phyloP scores from a whole-genome alignment of 2,329 filamentous ascomycete genomes.

The Colletotrichum tanaceti region DNA sequence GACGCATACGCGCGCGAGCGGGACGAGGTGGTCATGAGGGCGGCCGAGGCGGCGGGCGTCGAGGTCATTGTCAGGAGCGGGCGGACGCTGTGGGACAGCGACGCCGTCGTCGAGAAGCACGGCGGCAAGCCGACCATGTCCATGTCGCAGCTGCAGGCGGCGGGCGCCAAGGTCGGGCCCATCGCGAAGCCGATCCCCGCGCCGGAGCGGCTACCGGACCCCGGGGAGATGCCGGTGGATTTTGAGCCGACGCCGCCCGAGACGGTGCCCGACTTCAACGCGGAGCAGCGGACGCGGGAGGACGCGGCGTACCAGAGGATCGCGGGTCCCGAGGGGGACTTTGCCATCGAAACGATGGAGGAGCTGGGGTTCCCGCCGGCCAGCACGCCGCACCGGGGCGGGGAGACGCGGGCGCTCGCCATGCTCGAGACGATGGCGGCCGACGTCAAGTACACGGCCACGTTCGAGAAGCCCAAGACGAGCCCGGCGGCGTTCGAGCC shows the following conservation, averaged over 20 bases:
- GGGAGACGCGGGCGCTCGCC: constrained; percentile 73
- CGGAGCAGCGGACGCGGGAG: constrained; percentile 60
- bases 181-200: constrained; percentile 71
- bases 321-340: constrained; percentile 75
- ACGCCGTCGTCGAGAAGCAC: constrained; percentile 74
- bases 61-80: constrained; percentile 73
- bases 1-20: constrained; percentile 76
- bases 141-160: constrained; percentile 73
- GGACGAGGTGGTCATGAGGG: constrained; percentile 67
- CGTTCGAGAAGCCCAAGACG: constrained; percentile 80
- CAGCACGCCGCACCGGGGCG: constrained; percentile 75
- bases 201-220: constrained; percentile 71
- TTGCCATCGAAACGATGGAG: constrained; percentile 75
- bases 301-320: constrained; percentile 71
- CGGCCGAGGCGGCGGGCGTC: constrained; percentile 74
- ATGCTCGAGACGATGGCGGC: constrained; percentile 69
- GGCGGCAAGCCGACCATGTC: constrained; percentile 80
- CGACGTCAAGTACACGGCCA: constrained; percentile 75
- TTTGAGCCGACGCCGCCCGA: constrained; percentile 68
- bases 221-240: constrained; percentile 69
- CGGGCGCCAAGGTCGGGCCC: constrained; percentile 70
- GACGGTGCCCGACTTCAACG: constrained; percentile 69
- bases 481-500: constrained; percentile 80
- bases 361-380: constrained; percentile 76
- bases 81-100: constrained; percentile 79